A percentile compares a stretch with the other conserved stretches of the same genome.
Evolutionary conservation across 2,329 filamentous ascomycete species (phyloP).

Genomic region (Bipolaris cookei): DNA sequence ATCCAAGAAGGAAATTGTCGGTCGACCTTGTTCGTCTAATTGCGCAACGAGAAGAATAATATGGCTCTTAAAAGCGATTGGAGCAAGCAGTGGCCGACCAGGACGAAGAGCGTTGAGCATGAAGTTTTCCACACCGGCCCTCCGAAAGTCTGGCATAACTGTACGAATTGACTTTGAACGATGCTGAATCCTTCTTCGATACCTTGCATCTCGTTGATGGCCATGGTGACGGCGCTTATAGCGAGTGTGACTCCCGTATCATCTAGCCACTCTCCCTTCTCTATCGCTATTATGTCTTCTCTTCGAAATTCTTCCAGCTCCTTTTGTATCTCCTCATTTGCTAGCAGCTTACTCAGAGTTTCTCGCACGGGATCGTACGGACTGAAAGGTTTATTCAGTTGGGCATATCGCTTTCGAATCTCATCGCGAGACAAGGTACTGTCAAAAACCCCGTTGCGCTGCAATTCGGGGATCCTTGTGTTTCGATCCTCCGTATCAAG

Average conservation of each 20-base stretch:
- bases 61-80: constrained; percentile 1
- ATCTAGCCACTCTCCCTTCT: not conserved
- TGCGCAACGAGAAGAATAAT: constrained; percentile 21
- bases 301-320: not conserved
- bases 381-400: not conserved
- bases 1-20: constrained; percentile 18
- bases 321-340: not conserved
- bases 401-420: not conserved
- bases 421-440: not conserved
- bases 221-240: constrained; percentile 19
- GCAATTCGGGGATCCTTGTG: not conserved
- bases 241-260: constrained; percentile 4
- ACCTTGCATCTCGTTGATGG: constrained; percentile 13
- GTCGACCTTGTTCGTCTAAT: constrained; percentile 5
- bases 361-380: not conserved
- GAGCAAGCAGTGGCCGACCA: constrained; percentile 19
- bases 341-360: not conserved
- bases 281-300: not conserved
- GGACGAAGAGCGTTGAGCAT: constrained; percentile 6
- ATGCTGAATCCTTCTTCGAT: constrained; percentile 11
- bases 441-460: not conserved
- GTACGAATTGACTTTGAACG: not conserved
- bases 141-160: not conserved
- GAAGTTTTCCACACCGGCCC: no score
- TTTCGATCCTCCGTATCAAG: not conserved